Base-by-base conservation (phyloP, 345 rosid species). In the Bruguiera gymnorhiza region DNA sequence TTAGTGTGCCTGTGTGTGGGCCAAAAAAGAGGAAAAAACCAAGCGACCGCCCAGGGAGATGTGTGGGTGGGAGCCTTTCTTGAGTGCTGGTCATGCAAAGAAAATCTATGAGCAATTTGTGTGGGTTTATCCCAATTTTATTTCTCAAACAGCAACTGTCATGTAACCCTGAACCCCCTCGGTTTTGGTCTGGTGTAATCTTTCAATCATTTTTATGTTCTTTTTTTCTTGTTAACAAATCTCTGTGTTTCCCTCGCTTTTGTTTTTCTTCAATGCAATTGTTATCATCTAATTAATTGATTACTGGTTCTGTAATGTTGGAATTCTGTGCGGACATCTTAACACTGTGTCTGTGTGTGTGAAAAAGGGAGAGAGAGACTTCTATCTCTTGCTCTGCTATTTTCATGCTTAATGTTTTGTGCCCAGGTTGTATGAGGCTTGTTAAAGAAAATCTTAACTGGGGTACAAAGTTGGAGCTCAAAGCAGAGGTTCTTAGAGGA, bases 391-490 rank as follows among this genome's bases (percentile, higher is more conserved):
- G 29, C 18, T 52, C 11, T 13, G 30, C 54, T 6, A 7, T 55
- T 24, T 63, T 6, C 30, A 3, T 78, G 2, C 39, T 61, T 43
- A 52, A 39, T 68, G 59, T 57, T 58, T 46, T 72, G 16, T 76
- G 31, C 31, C 43, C 82, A 95, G 99, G 98, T 78, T 95, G 97
- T 83, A 83, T 92, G 96, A 89, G 96, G 84, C 85, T 95, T 37
- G 86, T 90, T 64, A 92, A 88, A 83, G 99, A 92, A 70, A 90
- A 86, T 73, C 94, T 95, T 70, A 90, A 79, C 61, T 95, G 97
- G 97, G 97, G 93, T 30, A 70, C 88, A 68, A 92, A 95, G 80
- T 73, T 88, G 73, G 98, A 95, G 77, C 92, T 92, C 78, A 95
- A 87, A 81, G 85, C 89, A 66, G 96, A 92, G 86, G 92, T 92